Base-by-base conservation (phyloP, 306 rosid genomes). In the Adenanthera pavonina region DNA sequence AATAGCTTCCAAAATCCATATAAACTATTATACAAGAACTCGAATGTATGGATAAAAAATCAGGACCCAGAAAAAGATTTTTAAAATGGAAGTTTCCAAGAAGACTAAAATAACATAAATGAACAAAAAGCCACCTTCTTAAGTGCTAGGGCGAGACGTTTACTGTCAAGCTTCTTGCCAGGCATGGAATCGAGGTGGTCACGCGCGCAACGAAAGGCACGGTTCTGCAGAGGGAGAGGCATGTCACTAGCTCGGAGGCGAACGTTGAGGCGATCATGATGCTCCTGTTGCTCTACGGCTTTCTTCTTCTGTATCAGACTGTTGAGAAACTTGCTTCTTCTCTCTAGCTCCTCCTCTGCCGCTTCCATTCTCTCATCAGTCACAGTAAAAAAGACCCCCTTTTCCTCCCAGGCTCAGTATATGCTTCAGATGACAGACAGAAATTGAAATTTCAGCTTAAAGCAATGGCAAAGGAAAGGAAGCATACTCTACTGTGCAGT, bases 281-380 rank as follows among this genome's bases (percentile, higher is more conserved):
- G 90, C 14, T 92, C 94, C 68, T 89, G 84, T 56, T 88, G 93
- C 74, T 95, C 92, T 46, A 40, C 76, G n/a, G 88, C 80, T 79
- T 95, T 95, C 97, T 92, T 95, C 92, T 88, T 95, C 88, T 88
- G 88, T 71, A 95, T 93, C 76, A 95, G 79, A 25, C 94, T 86
- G 38, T 81, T 87, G 1, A 95, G 88, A 69, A 95, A 95, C 89
- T 80, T 90, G 89, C 94, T 93, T 67, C 97, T 83, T 82, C 94
- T 89, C 90, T 95, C 99, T 75, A 95, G 84, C 90, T 95, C 99
- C 88, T 78, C 76, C 82, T 90, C 98, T 46, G 94, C 97, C 75
- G 88, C 92, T 43, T 90, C 93, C 94, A 92, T 77, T 57, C 84
- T 81, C 83, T 72, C 92, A 84, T 83, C 78, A 72, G 52, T 87